Conservation (phyloP, 192 early-diverging fungal genomes). For the Obelidium mucronatum region DNA sequence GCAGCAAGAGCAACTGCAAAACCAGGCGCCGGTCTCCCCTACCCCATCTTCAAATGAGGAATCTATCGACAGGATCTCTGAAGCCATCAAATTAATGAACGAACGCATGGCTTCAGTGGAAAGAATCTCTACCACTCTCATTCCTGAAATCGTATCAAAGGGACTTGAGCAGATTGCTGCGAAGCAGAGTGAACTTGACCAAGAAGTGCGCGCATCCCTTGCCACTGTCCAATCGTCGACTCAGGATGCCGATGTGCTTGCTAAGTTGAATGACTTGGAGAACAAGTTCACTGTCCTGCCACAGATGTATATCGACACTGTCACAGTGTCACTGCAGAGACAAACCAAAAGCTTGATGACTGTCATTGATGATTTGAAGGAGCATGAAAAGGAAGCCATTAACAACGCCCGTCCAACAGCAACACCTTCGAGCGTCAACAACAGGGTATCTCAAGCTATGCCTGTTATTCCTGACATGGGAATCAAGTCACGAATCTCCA, state of each 20-base stretch:
- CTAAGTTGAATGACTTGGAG: constrained; percentile 12
- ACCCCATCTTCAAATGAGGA: not conserved
- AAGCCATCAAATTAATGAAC: constrained; percentile 26
- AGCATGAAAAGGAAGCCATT: constrained; percentile 22
- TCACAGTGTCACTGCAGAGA: constrained; percentile 18
- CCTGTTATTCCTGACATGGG: constrained; percentile 29
- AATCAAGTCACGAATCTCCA: not conserved
- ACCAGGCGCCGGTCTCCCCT: not conserved
- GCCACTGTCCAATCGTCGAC: not conserved
- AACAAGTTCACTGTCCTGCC: constrained; percentile 14
- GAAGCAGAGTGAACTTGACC: constrained; percentile 11
- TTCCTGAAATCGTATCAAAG: constrained; percentile 26
- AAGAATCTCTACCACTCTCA: not conserved
- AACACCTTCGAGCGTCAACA: not conserved
- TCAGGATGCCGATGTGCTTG: constrained; percentile 6
- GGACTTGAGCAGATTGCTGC: constrained; percentile 12
- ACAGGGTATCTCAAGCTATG: not conserved
- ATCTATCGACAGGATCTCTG: constrained; percentile 19
- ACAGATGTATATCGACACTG: constrained; percentile 29
- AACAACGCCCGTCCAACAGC: not conserved
- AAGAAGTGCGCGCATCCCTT: constrained; percentile 6
- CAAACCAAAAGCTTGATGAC: constrained; percentile 1
- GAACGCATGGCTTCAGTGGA: constrained; percentile 27
- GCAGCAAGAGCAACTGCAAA: not conserved
- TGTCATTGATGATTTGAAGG: constrained; percentile 26